Percentiles rank a stretch among this genome's conserved stretches.
phyloP scores from a whole-genome alignment of 2,329 filamentous ascomycete species.

The Aspergillus cejpii region DNA sequence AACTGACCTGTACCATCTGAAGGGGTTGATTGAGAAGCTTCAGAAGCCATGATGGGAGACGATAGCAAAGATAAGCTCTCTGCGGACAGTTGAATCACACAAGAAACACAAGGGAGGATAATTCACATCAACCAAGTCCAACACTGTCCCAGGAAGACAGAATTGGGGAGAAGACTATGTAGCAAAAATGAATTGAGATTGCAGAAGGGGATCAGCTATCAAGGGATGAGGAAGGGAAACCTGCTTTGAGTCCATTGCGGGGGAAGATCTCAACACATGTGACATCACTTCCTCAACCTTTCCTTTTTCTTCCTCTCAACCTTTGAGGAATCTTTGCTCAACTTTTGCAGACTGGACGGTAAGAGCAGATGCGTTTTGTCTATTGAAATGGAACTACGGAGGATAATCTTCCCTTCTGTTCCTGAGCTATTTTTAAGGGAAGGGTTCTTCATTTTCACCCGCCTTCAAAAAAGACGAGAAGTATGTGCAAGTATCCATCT shows the following conservation, averaged over 20 bases:
- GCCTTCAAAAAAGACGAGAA: too few species aligned
- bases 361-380: not conserved
- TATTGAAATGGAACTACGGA: not conserved
- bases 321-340: not conserved
- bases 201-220: too few species aligned
- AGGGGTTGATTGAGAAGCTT: constrained; percentile 5
- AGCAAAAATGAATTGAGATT: not conserved
- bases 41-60: constrained; percentile 17
- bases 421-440: too few species aligned
- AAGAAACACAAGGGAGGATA: not conserved
- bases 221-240: not conserved
- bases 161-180: too few species aligned
- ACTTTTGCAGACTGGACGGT: not conserved
- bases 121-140: not conserved
- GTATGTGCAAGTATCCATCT: not conserved
- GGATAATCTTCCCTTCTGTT: too few species aligned
- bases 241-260: not conserved
- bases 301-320: not conserved
- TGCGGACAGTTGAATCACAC: not conserved
- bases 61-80: not conserved
- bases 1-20: constrained; percentile 29
- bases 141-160: not conserved
- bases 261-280: constrained; percentile 8
- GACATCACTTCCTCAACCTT: constrained; percentile 13
- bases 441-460: too few species aligned